Evolutionary conservation across 1,284 basidiomycete species (phyloP), one percentile per base, ranked within the genome.

Genomic region (Porodaedalea pini): DNA sequence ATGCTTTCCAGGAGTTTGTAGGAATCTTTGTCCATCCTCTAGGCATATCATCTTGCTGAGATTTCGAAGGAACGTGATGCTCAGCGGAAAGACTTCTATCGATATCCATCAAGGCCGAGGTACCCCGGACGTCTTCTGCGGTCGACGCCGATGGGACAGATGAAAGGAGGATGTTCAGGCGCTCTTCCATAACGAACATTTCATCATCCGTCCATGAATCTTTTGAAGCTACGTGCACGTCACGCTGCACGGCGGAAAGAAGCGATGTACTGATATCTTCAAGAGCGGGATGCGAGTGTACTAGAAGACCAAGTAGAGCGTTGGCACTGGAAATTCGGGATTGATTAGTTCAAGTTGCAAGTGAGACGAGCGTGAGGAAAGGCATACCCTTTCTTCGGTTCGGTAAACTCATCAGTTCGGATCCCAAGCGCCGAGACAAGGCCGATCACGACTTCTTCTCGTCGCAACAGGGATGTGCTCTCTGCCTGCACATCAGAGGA

Each of bases 1-100:
- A 83, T 2, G 82, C 75, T 61, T 71, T 75, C 88, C 87, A 89
- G 27, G 70, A 68, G 15, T 61, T 68, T 36, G 67, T 64, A 36
- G 74, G 70, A 6, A 85, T 67, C 41, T 73, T 58, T 47, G 71
- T 71, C 86, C 86, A 89, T 15, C 86, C 87, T 5, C 39, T 47
- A 4, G 70, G 66, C 23, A 69, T 21, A 13, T 17, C 51, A 7
- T 41, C 39, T 37, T 31, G 15, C 41, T 58, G 47, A 21, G 23
- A 17, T 21, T 21, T 23, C 21, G 7, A 25, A 19, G 23, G 6
- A 34, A 6, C 8, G 27, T n/a, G 10, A 31, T 8, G 2, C 2
- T 34, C 29, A 25, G 31, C 10, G n/a, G 44, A 50, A 39, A 4
- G 51, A 25, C 52, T 31, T 27, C 54, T 15, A 7, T 40, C 21